phyloP scores from a whole-genome alignment of 495 filamentous ascomycete genomes.

The Endocarpon pusillum region DNA sequence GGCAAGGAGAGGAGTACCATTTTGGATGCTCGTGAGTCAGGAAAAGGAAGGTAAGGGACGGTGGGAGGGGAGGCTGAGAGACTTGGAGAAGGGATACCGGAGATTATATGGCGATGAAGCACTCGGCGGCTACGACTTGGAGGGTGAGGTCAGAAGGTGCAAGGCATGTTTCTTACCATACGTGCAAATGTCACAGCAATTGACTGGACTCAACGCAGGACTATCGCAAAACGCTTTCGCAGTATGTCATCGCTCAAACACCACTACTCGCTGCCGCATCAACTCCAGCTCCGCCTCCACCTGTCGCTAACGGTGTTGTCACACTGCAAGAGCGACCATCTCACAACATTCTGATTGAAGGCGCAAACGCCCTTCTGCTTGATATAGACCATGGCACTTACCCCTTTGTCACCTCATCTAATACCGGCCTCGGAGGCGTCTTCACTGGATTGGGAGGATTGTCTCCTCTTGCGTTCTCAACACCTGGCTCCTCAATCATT shows the following conservation, averaged over 20 bases:
- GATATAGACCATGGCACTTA: constrained; percentile 68
- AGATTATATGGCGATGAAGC: constrained; percentile 60
- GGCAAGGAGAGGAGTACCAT: constrained; percentile 54
- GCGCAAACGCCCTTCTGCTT: constrained; percentile 75
- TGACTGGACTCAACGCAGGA: constrained; percentile 30
- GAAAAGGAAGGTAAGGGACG: constrained; percentile 46
- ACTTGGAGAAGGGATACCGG: constrained; percentile 47
- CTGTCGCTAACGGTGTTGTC: no score
- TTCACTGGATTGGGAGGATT: constrained; percentile 51
- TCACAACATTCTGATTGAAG: constrained; percentile 64
- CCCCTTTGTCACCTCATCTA: constrained; percentile 70
- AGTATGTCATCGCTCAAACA: constrained; percentile 62
- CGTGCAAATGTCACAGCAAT: no score
- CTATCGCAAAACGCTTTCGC: constrained; percentile 48
- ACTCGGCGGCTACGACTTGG: constrained; percentile 59
- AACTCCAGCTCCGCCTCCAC: constrained; percentile 29
- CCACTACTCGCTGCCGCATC: no score
- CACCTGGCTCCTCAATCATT: constrained; percentile 34
- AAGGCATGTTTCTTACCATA: constrained; percentile 21
- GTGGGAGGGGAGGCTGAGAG: constrained; percentile 58
- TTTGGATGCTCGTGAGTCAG: no score
- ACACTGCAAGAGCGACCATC: constrained; percentile 35
- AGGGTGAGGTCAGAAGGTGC: constrained; percentile 60
- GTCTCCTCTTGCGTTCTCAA: constrained; percentile 26
- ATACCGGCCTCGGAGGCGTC: constrained; percentile 58